Percentiles rank a stretch among this genome's conserved stretches.
These are phyloP conservation scores for Fusarium acutatum DNA, from an alignment of 2,329 filamentous ascomycete species.

Conservation along the genomic window DNA sequence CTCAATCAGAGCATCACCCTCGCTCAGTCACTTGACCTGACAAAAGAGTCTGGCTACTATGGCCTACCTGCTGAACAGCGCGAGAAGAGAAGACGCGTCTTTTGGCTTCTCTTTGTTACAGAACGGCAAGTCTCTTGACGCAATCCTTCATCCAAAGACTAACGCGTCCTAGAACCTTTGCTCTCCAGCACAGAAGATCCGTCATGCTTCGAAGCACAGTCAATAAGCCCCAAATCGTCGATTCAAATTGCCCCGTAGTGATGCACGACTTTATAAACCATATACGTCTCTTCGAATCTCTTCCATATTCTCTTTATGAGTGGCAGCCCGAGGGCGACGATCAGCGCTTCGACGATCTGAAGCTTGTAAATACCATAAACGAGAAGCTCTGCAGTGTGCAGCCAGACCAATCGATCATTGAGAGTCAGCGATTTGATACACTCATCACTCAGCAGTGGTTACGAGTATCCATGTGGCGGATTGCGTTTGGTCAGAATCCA, in stretches of 20 bases:
- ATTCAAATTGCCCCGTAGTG: conserved; percentile 44
- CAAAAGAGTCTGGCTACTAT: conserved; percentile 40
- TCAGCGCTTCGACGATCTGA: conserved; percentile 28
- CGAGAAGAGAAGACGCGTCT: conserved; percentile 43
- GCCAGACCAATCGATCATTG: conserved; percentile 41
- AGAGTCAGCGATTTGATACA: conserved; percentile 46
- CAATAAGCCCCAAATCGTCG: conserved; percentile 44
- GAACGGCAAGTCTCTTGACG: conserved; percentile 27
- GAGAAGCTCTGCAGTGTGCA: conserved; percentile 41
- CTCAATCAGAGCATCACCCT: conserved; percentile 46
- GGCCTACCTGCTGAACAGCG: conserved; percentile 34
- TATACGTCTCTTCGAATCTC: conserved; percentile 43
- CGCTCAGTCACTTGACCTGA: conserved; percentile 40
- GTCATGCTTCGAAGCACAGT: conserved; percentile 44
- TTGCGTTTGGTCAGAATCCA: conserved; percentile 42
- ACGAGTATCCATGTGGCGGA: conserved; percentile 44
- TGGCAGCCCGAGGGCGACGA: conserved; percentile 40
- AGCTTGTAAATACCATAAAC: conserved; percentile 40
- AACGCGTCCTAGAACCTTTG: conserved; percentile 37
- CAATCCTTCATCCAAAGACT: neutral
- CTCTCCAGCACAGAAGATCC: conserved; percentile 42
- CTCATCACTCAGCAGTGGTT: conserved; percentile 48
- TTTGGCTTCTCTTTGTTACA: conserved; percentile 49
- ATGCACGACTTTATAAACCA: conserved; percentile 49
- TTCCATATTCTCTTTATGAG: conserved; percentile 44